Percentiles rank a stretch among this genome's conserved stretches.
Conservation (phyloP, 257 asterid species). For the Gentiana straminea region DNA sequence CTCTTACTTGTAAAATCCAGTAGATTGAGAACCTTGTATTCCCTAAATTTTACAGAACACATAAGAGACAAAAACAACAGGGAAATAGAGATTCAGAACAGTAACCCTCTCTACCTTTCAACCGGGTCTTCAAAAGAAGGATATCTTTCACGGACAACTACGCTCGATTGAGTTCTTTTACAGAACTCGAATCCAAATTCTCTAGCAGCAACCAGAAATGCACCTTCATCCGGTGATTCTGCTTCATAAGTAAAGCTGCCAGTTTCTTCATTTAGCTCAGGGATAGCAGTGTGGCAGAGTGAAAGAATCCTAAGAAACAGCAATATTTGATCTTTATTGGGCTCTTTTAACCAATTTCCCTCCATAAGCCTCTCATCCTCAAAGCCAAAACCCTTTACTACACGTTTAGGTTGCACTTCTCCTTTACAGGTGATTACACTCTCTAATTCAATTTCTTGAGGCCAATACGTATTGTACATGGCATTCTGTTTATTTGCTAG, state of each 20-base stretch:
- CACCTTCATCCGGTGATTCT: constrained; percentile 90
- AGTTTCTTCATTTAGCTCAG: constrained; percentile 69
- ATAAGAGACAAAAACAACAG: background rate
- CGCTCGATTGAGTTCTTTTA: constrained; percentile 72
- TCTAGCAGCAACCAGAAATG: constrained; percentile 90
- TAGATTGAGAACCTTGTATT: constrained; percentile 75
- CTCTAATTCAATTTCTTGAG: constrained; percentile 66
- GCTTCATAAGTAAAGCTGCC: constrained; percentile 71
- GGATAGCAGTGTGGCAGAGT: constrained; percentile 87
- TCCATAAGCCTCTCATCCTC: constrained; percentile 74
- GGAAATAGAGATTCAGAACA: background rate
- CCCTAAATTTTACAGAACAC: constrained; percentile 39
- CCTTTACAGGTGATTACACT: constrained; percentile 46
- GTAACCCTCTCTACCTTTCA: constrained; percentile 44
- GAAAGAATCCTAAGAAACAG: constrained; percentile 74
- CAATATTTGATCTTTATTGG: constrained; percentile 44
- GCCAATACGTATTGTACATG: constrained; percentile 14
- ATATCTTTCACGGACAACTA: constrained; percentile 60
- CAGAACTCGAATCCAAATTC: constrained; percentile 92
- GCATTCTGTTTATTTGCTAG: constrained; percentile 20
- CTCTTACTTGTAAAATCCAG: constrained; percentile 93
- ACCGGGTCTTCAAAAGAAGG: constrained; percentile 57
- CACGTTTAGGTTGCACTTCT: constrained; percentile 31
- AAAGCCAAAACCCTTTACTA: constrained; percentile 80
- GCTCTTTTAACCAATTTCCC: constrained; percentile 74